Percentiles rank a stretch among this genome's conserved stretches.
Conservation (phyloP, 139 green algal genomes). For the Chlorella sp. region DNA sequence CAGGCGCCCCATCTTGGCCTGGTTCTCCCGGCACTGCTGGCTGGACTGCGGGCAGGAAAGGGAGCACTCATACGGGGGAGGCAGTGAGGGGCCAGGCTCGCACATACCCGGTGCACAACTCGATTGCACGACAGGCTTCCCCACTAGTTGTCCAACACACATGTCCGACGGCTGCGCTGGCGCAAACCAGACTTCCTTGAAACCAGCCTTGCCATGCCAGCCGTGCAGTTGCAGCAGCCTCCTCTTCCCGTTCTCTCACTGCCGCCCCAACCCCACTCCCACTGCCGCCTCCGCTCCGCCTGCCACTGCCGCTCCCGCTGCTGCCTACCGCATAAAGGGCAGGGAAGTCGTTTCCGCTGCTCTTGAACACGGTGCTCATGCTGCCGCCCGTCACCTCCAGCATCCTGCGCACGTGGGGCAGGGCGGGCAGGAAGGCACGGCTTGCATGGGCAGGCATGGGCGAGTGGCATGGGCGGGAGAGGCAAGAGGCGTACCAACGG, state of each 20-base stretch:
- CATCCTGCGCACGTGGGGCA: slow-evolving; percentile 24
- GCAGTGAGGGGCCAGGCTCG: no score
- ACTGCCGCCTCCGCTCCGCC: background rate
- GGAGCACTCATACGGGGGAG: background rate
- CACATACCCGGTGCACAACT: no score
- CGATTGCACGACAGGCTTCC: no score
- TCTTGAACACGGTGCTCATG: slow-evolving; percentile 44
- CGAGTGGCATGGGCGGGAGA: no score
- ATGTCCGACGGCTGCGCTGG: no score
- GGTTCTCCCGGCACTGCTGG: slow-evolving; percentile 44
- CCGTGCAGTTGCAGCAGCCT: no score
- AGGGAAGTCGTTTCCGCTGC: slow-evolving; percentile 53
- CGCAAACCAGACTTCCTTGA: no score
- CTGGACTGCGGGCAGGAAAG: slow-evolving; percentile 40
- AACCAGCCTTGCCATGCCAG: no score
- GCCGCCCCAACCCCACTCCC: background rate
- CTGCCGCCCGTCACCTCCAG: slow-evolving; percentile 63
- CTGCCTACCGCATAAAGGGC: slow-evolving; percentile 40
- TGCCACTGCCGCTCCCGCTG: background rate
- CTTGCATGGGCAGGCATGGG: no score
- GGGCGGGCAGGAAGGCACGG: background rate
- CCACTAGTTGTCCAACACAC: no score
- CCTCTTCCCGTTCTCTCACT: no score
- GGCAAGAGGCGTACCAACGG: no score
- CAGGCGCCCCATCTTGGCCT: slow-evolving; percentile 32